Percentiles rank a stretch among this genome's conserved stretches.
Conservation (phyloP, 306 rosid genomes). For the Cucumis hystrix region DNA sequence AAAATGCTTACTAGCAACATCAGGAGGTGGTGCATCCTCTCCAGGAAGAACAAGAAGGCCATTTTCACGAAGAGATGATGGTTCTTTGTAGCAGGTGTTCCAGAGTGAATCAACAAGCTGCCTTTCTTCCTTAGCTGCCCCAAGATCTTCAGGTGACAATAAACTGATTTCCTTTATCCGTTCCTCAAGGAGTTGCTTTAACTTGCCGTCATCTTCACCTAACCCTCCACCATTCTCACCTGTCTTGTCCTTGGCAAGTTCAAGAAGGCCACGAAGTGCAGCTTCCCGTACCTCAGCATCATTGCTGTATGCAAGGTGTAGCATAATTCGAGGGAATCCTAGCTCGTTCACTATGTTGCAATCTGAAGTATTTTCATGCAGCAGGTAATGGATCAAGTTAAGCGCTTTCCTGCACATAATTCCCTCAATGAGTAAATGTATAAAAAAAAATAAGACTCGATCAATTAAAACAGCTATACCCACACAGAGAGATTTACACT, state of each 20-base stretch:
- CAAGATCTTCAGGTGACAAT: conserved; percentile 74
- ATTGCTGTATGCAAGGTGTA: conserved; percentile 65
- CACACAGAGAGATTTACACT: neutral
- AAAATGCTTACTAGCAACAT: conserved; percentile 65
- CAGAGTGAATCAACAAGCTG: conserved; percentile 74
- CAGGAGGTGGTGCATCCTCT: conserved; percentile 71
- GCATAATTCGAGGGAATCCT: conserved; percentile 60
- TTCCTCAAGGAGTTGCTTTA: conserved; percentile 68
- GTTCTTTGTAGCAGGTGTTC: conserved; percentile 50
- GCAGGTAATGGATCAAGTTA: conserved; percentile 65
- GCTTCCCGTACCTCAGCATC: conserved; percentile 77
- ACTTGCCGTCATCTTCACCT: conserved; percentile 42
- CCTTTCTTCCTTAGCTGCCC: conserved; percentile 64
- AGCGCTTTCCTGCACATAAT: conserved; percentile 71
- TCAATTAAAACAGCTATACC: neutral
- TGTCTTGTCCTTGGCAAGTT: conserved; percentile 30
- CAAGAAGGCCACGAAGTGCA: conserved; percentile 64
- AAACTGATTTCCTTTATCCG: conserved; percentile 40
- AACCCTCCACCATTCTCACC: conserved; percentile 10
- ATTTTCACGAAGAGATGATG: conserved; percentile 54
- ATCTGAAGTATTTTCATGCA: conserved; percentile 57
- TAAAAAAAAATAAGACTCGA: neutral
- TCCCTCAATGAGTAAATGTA: neutral
- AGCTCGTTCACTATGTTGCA: conserved; percentile 41
- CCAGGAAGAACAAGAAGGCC: conserved; percentile 77